Evolutionary conservation across 306 rosid genomes (phyloP), one percentile per base, ranked within the genome.

Genomic region (Lathyrus oleraceus): DNA sequence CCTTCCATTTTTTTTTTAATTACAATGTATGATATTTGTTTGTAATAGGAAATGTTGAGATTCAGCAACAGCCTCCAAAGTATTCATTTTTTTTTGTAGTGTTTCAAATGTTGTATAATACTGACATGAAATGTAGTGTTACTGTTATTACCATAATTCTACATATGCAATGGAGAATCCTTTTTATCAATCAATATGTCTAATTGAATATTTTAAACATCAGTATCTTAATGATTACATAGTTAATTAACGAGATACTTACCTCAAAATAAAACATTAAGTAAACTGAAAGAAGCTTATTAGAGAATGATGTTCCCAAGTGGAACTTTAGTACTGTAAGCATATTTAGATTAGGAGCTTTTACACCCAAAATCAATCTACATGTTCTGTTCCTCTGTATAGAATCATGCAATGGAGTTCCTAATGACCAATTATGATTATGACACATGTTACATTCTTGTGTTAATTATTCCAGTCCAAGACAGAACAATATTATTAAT

Each of bases 51-150:
- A 44, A 42, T 69, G 30, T 54, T 56, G 14, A 63, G 57, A 20
- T 74, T 40, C 69, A 19, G 51, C 12, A 19, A 42, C 9, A 6
- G 19, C 47, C 32, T 32, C 60, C 72, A 19, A 65, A 47, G 30
- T 35, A 43, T 67, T 75, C 69, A 21, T 45, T 45, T 66, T 45
- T 56, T 66, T 36, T 72, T 77, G 25, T 64, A 72, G 65, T 58
- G 43, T 64, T 78, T 48, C 40, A 52, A 48, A 65, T 73, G 28
- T 32, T 60, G 44, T 60, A 52, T 51, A 51, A 13, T 51, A 51
- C 28, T 51, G 58, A 51, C 28, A 52, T 52, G 59, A 53, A 21
- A 53, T 10, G 14, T 53, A 20, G 9, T 53, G 15, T 20, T 21
- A 53, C 32, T 28, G 32, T 28, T 28, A 28, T n/a, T 53, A 53